A percentile compares a stretch with the other conserved stretches of the same genome.
Evolutionary conservation across 2,329 filamentous ascomycete genomes (phyloP).

Genomic region (Phoma sp.): DNA sequence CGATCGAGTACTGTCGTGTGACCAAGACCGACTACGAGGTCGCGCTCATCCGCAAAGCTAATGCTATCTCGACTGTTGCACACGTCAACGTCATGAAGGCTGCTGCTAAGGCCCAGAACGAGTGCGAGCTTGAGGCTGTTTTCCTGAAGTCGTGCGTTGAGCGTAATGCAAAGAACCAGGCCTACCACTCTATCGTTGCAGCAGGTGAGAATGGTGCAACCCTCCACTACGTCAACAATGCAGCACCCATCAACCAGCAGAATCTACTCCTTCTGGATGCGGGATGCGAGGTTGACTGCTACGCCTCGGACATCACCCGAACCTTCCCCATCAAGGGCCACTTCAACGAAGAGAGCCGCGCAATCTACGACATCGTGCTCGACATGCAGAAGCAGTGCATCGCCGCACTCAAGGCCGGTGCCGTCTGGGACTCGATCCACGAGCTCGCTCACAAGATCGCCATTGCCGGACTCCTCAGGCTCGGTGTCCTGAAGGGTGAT

Average conservation of each 20-base stretch:
- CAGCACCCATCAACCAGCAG: constrained; percentile 61
- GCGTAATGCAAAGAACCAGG: constrained; percentile 79
- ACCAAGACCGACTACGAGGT: constrained; percentile 89
- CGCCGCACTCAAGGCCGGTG: constrained; percentile 73
- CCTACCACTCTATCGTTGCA: constrained; percentile 87
- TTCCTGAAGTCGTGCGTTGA: constrained; percentile 81
- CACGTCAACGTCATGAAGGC: constrained; percentile 73
- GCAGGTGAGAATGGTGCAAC: constrained; percentile 81
- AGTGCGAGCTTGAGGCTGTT: constrained; percentile 81
- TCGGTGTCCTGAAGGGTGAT: constrained; percentile 75
- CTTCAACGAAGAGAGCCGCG: constrained; percentile 51
- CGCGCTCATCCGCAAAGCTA: constrained; percentile 80
- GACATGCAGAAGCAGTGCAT: constrained; percentile 87
- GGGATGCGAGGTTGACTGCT: constrained; percentile 65
- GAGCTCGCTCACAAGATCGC: constrained; percentile 80
- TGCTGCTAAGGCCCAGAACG: constrained; percentile 72
- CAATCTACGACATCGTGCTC: constrained; percentile 82
- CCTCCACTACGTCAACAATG: constrained; percentile 78
- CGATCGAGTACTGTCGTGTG: constrained; percentile 81
- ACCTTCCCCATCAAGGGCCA: constrained; percentile 80
- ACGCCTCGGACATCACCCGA: constrained; percentile 73
- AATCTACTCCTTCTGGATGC: constrained; percentile 85
- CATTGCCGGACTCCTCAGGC: constrained; percentile 76
- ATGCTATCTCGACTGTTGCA: constrained; percentile 77
- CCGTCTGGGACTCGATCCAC: constrained; percentile 84